Base-by-base conservation (phyloP, 116 monocot genomes). In the Trichopus zeylanicus region DNA sequence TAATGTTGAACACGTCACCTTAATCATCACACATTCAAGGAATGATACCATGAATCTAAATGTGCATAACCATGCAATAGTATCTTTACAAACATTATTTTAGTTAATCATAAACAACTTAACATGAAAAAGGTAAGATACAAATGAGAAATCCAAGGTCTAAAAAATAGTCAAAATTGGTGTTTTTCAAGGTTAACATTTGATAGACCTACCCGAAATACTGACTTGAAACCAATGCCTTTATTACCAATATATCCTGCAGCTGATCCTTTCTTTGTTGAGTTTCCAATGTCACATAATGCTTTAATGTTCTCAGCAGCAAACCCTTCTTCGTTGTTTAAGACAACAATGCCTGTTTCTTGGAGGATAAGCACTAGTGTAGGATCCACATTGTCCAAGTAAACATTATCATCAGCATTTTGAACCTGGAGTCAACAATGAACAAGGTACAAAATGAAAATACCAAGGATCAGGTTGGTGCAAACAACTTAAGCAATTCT, bases 221-320 rank as follows among this genome's bases (percentile, higher is more conserved):
- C 98, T 48, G 98, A 98, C 66, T 98, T 98, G 71, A 98, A 98
- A 5, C 98, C 98, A 63, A 98, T 98, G 70, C 98, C 98, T 75
- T 91, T 98, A 39, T 85, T 68, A 29, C 98, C 98, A 61, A 98
- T 98, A 66, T 98, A 98, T 53, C 98, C 98, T 53, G 72, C 69
- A 61, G 60, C 48, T 63, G 85, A 88, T 64, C 82, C 80, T 67
- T 85, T 98, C 60, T 98, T 98, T 18, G 98, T 98, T 22, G 98
- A 98, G 66, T 83, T 98, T 38, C 92, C 98, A 85, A 98, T 73
- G 60, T 98, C 98, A 76, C 98, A 98, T 33, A 98, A 92, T 56
- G 98, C 98, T 72, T 77, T 88, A 19, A 98, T 98, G 59, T 98
- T 98, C 34, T 85, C 60, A 71, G 82, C 75, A 73, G 75, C 78